These are phyloP conservation scores for Grigorovia jiainica DNA, from an alignment of 805 yeast species.

Conservation along the genomic window DNA sequence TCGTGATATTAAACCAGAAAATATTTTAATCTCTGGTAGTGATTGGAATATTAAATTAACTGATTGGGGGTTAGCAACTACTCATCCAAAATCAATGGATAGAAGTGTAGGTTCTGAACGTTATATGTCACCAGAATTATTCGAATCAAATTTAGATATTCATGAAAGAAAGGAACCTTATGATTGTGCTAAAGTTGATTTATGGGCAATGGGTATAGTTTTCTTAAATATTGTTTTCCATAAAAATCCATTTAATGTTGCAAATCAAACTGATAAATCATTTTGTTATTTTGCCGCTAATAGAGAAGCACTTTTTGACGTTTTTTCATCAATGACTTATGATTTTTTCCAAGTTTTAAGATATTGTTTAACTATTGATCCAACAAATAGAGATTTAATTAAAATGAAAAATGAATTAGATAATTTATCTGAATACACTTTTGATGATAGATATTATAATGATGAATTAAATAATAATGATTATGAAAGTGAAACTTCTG, in stretches of 20 bases:
- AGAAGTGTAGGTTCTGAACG: constrained; percentile 85
- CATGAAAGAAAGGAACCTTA: constrained; percentile 44
- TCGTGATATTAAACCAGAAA: constrained; percentile 75
- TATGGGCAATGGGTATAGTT: constrained; percentile 86
- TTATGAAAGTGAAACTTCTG: constrained; percentile 29
- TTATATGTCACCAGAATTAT: constrained; percentile 91
- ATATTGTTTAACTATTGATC: constrained; percentile 72
- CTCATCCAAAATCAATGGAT: constrained; percentile 44
- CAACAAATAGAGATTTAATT: constrained; percentile 64
- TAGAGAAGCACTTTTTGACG: constrained; percentile 84
- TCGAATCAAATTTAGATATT: constrained; percentile 39
- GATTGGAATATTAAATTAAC: constrained; percentile 54
- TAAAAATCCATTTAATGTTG: constrained; percentile 77
- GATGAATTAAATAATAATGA: constrained; percentile 8
- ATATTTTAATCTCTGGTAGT: constrained; percentile 47
- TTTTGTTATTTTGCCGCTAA: constrained; percentile 79
- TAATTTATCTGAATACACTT: constrained; percentile 59
- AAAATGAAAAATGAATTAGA: constrained; percentile 52
- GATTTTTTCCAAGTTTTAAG: constrained; percentile 82
- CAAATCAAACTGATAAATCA: constrained; percentile 69
- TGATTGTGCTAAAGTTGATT: constrained; percentile 72
- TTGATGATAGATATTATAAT: constrained; percentile 62
- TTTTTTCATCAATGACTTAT: constrained; percentile 78
- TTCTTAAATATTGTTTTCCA: constrained; percentile 79
- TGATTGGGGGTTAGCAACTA: constrained; percentile 69